Base-by-base conservation (phyloP, 225 moss, liverwort and hornwort genomes). In the Marchantia paleacea region DNA sequence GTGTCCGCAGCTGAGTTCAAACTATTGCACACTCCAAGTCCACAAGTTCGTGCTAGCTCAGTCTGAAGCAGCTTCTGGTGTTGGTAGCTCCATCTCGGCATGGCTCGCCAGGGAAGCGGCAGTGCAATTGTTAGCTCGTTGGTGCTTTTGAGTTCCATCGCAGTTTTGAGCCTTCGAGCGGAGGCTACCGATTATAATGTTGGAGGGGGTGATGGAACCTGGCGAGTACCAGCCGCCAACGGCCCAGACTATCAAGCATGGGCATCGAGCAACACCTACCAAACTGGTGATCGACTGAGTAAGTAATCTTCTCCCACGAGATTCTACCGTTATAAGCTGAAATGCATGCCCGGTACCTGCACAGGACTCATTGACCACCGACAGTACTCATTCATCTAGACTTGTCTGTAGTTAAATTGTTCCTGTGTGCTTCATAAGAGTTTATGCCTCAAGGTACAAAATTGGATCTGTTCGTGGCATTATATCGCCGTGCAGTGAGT, bases 101-200 rank as follows among this genome's bases (percentile, higher is more conserved):
- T 75, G 74, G 74, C 55, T 75, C 74, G 14, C 74, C 54, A 55
- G 74, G 74, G 75, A 76, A 76, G 75, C 11, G 60, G 58, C 60
- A 60, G 31, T 60, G 75, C 75, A 20, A 47, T 76, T 22, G 25
- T 26, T 28, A 19, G 60, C 52, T 28, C 28, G 30, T 60, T 76
- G 58, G 60, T 76, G 30, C 10, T 47, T 12, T 30, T 47, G 39
- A 39, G 30, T 8, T 20, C 60, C 60, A 25, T 76, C 19, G 57
- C 60, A 22, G 14, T 76, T 60, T 31, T 60, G 2, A 8, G 8
- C 39, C 31, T 19, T 8, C 31, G 0, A 47, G 75, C 31, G 8
- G 16, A 10, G 39, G 75, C 30, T 8, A 47, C 19, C 10, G 60
- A 60, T 22, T 76, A 30, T 22, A 58, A 60, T 5, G 75, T 76